phyloP scores from a whole-genome alignment of 106 monocot species.

The Phalaenopsis equestris region DNA sequence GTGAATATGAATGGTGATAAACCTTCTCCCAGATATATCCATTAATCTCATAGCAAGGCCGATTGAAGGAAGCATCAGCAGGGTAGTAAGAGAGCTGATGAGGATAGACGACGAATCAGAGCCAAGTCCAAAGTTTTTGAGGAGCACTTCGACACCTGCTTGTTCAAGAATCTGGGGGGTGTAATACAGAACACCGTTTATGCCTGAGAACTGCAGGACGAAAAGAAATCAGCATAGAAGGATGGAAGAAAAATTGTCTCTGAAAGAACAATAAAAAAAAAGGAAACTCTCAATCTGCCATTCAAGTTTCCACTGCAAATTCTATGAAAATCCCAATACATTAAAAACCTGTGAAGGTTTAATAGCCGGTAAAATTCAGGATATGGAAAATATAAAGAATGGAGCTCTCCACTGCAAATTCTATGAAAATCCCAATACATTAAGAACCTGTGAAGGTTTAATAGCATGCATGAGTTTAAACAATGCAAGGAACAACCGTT shows the following conservation, averaged over 20 bases:
- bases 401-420: neutral
- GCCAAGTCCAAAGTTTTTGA: slow-evolving; percentile 47
- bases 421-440: neutral
- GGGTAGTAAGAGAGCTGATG: slow-evolving; percentile 55
- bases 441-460: neutral
- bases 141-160: slow-evolving; percentile 69
- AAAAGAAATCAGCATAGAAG: neutral
- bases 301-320: neutral
- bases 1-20: neutral
- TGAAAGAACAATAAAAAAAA: neutral
- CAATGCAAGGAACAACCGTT: neutral
- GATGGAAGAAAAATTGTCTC: neutral
- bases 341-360: neutral
- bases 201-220: slow-evolving; percentile 58
- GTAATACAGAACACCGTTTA: slow-evolving; percentile 76
- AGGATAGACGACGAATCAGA: slow-evolving; percentile 65
- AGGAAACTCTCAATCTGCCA: neutral
- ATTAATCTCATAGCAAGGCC: slow-evolving; percentile 73
- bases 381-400: neutral
- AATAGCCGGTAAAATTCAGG: neutral
- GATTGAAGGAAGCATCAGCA: slow-evolving; percentile 66
- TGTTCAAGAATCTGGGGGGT: slow-evolving; percentile 79
- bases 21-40: slow-evolving; percentile 74
- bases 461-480: neutral
- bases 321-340: neutral